Evolutionary conservation across 805 yeast genomes (phyloP), one percentile per base, ranked within the genome.

Genomic region (Candida mattraensis): DNA sequence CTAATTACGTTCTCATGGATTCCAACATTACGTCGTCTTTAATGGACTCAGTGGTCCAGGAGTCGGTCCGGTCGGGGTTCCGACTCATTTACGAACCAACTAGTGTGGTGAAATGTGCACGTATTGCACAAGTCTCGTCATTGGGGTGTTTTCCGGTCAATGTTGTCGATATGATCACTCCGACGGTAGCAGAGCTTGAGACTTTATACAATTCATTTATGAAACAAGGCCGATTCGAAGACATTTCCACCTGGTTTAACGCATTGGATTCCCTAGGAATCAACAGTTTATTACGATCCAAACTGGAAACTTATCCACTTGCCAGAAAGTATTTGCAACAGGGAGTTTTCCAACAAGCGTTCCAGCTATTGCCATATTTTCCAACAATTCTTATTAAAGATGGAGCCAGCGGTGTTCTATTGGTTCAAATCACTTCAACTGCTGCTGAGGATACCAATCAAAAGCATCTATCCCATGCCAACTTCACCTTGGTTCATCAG

Each of bases 1-100:
- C 94, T 0, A 57, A 62, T 7, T 57, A 62, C 17, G 69, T 84
- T 6, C 67, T 83, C 4, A 53, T 82, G 29, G 96, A 87, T 54
- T 80, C 87, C 27, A 87, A 87, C 51, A 58, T 87, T 3, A 71
- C 82, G 2, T 44, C 56, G 0, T 56, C 56, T 2, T 64, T 71
- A 11, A 61, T 73, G 45, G 49, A 57, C 21, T 57, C 57, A 5
- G 60, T 80, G 0, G 33, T 72, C 13, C 50, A 51, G 5, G 35
- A 35, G 8, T 35, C 60, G 0, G 33, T 24, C 8, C 36, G 44
- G 1, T 35, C 35, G 18, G 51, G 42, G 24, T 58, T 64, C 8
- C 58, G 54, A 7, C 65, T 72, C 2, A 63, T 83, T 1, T 67
- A 80, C 40, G 96, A 87, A 46, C 96, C 96, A 4, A 87, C 96